Base-by-base conservation (phyloP, 2,329 filamentous ascomycete genomes). In the Hypoxylon sp. region DNA sequence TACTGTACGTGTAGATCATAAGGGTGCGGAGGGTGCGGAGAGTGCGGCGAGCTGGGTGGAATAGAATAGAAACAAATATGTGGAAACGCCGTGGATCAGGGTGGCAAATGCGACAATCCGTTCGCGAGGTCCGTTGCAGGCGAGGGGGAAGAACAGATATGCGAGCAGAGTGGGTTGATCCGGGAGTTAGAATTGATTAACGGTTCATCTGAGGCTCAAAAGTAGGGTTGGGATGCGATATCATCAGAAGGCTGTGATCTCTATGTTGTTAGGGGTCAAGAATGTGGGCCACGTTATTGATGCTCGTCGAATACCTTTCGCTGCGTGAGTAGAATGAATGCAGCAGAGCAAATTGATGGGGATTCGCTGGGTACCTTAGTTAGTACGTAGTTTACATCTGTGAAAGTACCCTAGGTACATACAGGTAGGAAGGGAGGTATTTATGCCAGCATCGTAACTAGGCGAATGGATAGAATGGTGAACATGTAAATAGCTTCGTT, bases 91-190 rank as follows among this genome's bases (percentile, higher is more conserved):
- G 65, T 29, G 34, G 52, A 64, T 61, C 56, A 21, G 48, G 29
- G 65, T 67, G 56, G 65, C 65, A 48, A 67, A 55, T 55, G 12
- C 16, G 39, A 59, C 16, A 37, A 41, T 27, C 0, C 0, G 55
- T 52, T 29, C 30, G 34, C 27, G 37, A 46, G 25, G 30, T 45
- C 7, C 43, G n/a, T 23, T 45, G 6, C 23, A 62, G 23, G 19
- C 47, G 52, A 56, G 27, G 12, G 25, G 21, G 8, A 41, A 45
- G 46, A 29, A 23, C 4, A 60, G 25, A 34, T 9, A 27, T 19
- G 29, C 27, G 52, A 32, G 21, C 14, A 23, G 21, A 37, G 29
- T 56, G 41, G 52, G 39, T 46, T 55, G 46, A 60, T 63, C 19
- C n/a, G 54, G 34, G 23, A 46, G 55, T 48, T 57, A 30, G 29